Conservation (phyloP, 495 filamentous ascomycete species). For the Neurospora sp. region DNA sequence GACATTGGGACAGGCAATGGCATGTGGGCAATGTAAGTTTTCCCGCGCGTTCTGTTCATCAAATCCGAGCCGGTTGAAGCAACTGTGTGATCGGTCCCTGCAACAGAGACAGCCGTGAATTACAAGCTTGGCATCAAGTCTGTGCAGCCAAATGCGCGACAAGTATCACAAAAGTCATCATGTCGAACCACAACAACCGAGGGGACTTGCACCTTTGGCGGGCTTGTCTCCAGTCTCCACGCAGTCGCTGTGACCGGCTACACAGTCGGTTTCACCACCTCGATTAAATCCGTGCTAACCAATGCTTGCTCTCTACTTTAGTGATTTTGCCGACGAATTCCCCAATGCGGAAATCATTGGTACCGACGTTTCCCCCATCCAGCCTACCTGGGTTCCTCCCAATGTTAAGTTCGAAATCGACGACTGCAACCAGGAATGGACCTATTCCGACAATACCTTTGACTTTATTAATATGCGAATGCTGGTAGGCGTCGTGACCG, state of each 20-base stretch:
- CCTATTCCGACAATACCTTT: constrained; percentile 37
- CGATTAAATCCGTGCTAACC: neutral
- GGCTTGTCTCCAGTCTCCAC: neutral
- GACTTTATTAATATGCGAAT: constrained; percentile 33
- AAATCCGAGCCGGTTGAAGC: neutral
- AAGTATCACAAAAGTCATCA: neutral
- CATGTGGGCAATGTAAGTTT: constrained; percentile 25
- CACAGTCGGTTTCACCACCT: neutral
- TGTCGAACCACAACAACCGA: neutral
- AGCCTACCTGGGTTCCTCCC: constrained; percentile 34
- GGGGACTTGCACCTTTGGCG: neutral
- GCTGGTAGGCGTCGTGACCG: neutral
- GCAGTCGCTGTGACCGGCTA: neutral
- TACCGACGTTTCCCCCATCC: constrained; percentile 51
- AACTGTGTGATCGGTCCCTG: neutral
- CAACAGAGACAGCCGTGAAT: neutral
- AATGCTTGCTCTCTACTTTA: neutral
- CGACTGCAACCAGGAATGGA: constrained; percentile 43
- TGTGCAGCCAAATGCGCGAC: neutral
- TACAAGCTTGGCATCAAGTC: neutral
- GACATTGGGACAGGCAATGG: constrained; percentile 30
- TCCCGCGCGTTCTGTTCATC: neutral
- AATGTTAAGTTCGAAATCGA: constrained; percentile 37
- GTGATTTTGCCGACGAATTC: constrained; percentile 33
- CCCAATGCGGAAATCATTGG: constrained; percentile 44